Evolutionary conservation across 257 asterid species (phyloP), one percentile per base, ranked within the genome.

Genomic region (Nicotiana paniculata): DNA sequence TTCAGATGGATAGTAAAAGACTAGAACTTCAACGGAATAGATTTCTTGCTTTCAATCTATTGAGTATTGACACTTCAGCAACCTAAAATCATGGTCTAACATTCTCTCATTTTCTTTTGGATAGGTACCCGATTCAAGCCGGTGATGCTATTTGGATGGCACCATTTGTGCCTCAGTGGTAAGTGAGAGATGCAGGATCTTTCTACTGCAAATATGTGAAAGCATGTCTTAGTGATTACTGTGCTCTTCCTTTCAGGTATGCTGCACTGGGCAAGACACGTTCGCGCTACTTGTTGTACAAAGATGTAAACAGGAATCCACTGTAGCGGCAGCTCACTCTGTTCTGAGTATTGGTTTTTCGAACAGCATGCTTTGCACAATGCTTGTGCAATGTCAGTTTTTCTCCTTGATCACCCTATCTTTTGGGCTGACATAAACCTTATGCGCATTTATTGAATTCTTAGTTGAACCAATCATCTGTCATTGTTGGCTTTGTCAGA

Each of bases 141-240:
- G 99, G 99, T 11, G 99, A 96, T 85, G 83, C 91, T 28, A 96
- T 96, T 83, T 96, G 98, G 99, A 94, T 94, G 99, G 97, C 99
- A 1, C 98, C 99, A 2, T 96, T 96, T 85, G 97, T 94, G 77
- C 97, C 99, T 83, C 99, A 96, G 55, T 96, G 98, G 98, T 96
- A 86, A 89, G 97, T 83, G 13, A 79, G 69, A 77, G 77, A 51
- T 28, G 57, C 53, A 1, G 53, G 65, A 77, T 13, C 24, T 32
- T 84, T 64, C 43, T 59, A 18, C 54, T 26, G 58, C 67, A 74
- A 35, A 12, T 67, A 69, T 58, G 28, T 39, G 65, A 53, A 54
- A 32, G 5, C 43, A 51, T 28, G 53, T 10, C 7, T 68, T 32
- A 17, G 67, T 28, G 37, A 58, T 30, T 39, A 4, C 46, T 32